These are phyloP conservation scores for Gymnopus androsaceus DNA, from an alignment of 1,284 basidiomycete species.

Conservation along the genomic window DNA sequence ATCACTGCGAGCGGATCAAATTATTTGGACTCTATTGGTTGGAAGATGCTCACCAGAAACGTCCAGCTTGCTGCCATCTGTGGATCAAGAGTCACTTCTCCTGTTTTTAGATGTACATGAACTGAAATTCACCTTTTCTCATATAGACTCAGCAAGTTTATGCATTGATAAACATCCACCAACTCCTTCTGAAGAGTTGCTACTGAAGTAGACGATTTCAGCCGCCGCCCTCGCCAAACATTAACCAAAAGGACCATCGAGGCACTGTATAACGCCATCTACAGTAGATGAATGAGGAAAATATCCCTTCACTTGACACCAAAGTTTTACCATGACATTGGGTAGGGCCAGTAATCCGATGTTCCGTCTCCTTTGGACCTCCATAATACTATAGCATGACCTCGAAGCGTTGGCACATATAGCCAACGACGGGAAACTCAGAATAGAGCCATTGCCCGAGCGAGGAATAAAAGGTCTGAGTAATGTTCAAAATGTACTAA, in stretches of 20 bases:
- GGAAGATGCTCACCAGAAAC: constrained; percentile 12
- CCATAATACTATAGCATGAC: constrained; percentile 43
- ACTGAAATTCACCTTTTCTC: constrained; percentile 50
- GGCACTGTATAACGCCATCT: constrained; percentile 22
- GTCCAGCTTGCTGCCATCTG: constrained; percentile 10
- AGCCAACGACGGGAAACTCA: constrained; percentile 44
- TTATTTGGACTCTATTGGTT: neutral
- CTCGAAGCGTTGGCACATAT: constrained; percentile 54
- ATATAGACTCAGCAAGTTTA: constrained; percentile 50
- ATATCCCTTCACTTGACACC: too few relatives aligned
- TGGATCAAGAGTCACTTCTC: too few relatives aligned
- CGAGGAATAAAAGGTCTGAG: constrained; percentile 17
- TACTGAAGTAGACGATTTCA: constrained; percentile 37
- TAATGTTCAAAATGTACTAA: too few relatives aligned
- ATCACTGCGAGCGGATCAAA: constrained; percentile 3
- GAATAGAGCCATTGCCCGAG: neutral
- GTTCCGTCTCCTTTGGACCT: constrained; percentile 13
- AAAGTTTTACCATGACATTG: constrained; percentile 14
- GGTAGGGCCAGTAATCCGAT: constrained; percentile 15
- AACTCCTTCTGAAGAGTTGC: constrained; percentile 55
- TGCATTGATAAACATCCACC: constrained; percentile 60
- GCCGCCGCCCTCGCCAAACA: constrained; percentile 57
- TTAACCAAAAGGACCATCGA: constrained; percentile 61
- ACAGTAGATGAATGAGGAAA: neutral
- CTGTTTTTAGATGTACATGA: too few relatives aligned